Evolutionary conservation across 345 rosid genomes (phyloP).

Genomic region (Euphorbia tirucalli): DNA sequence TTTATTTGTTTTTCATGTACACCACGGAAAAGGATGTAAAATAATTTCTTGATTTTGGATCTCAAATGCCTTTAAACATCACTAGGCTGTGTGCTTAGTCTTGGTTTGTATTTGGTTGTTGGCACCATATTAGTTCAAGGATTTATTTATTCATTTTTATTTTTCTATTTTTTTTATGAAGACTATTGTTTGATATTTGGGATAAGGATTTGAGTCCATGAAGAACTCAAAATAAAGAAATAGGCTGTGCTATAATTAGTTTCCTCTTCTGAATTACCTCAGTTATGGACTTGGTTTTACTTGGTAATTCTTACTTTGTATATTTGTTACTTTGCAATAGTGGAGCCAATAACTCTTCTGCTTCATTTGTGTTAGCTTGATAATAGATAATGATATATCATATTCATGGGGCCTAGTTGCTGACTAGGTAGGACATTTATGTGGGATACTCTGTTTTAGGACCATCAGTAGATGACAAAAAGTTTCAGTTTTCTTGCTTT

Average conservation of each 20-base stretch:
- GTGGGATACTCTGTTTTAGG: constrained; percentile 22
- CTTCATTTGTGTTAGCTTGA: constrained; percentile 29
- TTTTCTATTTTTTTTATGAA: neutral
- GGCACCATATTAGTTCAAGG: neutral
- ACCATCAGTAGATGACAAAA: constrained; percentile 17
- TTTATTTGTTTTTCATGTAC: neutral
- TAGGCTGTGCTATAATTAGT: neutral
- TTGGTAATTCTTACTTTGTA: neutral
- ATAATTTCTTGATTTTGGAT: constrained; percentile 11
- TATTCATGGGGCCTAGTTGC: constrained; percentile 26
- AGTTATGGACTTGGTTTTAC: neutral
- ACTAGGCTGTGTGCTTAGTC: neutral
- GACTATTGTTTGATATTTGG: neutral
- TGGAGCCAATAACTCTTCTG: constrained; percentile 9
- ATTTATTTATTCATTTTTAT: neutral
- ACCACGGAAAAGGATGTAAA: constrained; percentile 1
- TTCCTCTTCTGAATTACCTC: neutral
- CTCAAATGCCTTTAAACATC: constrained; percentile 5
- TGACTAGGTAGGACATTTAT: constrained; percentile 10
- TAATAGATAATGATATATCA: constrained; percentile 25
- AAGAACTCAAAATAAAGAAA: neutral
- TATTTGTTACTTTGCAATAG: constrained; percentile 1
- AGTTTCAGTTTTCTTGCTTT: constrained; percentile 16
- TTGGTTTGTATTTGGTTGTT: neutral
- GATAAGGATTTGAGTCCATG: neutral